phyloP scores from a whole-genome alignment of 2,329 filamentous ascomycete species.

The Paecilomyces sp. region DNA sequence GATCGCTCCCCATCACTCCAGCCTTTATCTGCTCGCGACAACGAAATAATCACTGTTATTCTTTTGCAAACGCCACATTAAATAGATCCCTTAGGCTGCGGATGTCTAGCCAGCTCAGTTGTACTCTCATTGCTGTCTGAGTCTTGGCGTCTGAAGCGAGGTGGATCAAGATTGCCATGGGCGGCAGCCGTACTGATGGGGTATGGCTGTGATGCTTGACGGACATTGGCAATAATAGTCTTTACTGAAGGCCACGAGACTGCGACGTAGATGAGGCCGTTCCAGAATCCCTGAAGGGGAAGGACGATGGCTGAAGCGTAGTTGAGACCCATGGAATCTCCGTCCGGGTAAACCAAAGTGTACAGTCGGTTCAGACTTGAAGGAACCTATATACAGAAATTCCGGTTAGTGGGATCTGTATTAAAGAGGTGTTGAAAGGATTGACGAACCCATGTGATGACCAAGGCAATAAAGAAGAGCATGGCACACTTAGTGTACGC shows the following conservation, averaged over 20 bases:
- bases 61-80: not conserved
- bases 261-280: conserved; percentile 66
- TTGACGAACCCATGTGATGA: conserved; percentile 33
- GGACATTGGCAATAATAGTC: conserved; percentile 13
- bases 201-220: not conserved
- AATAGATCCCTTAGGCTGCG: not conserved
- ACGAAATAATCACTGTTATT: not conserved
- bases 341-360: conserved; percentile 52
- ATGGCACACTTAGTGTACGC: conserved; percentile 33
- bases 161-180: not conserved
- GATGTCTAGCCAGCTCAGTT: not conserved
- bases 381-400: conserved; percentile 41
- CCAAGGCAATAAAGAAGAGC: conserved; percentile 34
- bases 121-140: not conserved
- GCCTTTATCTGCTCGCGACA: not conserved
- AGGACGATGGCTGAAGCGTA: conserved; percentile 67
- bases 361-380: conserved; percentile 73
- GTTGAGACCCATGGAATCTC: conserved; percentile 54
- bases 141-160: not conserved
- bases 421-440: not conserved
- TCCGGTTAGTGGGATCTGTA: no score
- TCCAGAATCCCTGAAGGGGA: conserved; percentile 80
- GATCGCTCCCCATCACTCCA: not conserved
- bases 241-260: conserved; percentile 62
- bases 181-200: not conserved